Percentiles rank a stretch among this genome's conserved stretches.
Evolutionary conservation across 2,329 filamentous ascomycete genomes (phyloP).

Genomic region (Botryotinia convoluta): DNA sequence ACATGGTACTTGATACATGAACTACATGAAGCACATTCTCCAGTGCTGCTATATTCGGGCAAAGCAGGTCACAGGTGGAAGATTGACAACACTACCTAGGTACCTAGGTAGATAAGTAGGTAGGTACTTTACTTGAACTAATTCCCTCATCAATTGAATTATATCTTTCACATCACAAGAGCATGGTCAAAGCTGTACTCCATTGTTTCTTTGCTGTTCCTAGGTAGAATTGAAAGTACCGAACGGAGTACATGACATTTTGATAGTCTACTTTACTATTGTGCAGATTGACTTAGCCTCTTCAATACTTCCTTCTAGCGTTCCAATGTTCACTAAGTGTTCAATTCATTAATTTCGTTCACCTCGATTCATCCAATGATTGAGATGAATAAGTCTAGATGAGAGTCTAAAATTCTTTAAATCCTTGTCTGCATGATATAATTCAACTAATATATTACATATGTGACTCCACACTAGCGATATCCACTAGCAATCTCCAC

Average conservation of each 20-base stretch:
- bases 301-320: not conserved
- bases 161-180: slow-evolving; percentile 7
- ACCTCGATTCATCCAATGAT: slow-evolving; percentile 12
- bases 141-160: not conserved
- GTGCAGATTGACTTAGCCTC: not conserved
- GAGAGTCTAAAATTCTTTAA: not conserved
- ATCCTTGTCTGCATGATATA: slow-evolving; percentile 8
- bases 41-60: not conserved
- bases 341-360: not conserved
- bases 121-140: not conserved
- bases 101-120: too few species aligned
- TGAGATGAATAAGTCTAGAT: slow-evolving; percentile 8
- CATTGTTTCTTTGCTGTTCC: not conserved
- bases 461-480: not conserved
- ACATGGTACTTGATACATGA: not conserved
- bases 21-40: not conserved
- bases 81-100: not conserved
- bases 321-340: not conserved
- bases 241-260: not conserved
- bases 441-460: not conserved
- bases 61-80: not conserved
- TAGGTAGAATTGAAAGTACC: not conserved
- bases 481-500: not conserved
- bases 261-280: not conserved
- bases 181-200: not conserved